Evolutionary conservation across 768 basidiomycete genomes (phyloP), one percentile per base, ranked within the genome.

Genomic region (Cystofilobasidium ferigula): DNA sequence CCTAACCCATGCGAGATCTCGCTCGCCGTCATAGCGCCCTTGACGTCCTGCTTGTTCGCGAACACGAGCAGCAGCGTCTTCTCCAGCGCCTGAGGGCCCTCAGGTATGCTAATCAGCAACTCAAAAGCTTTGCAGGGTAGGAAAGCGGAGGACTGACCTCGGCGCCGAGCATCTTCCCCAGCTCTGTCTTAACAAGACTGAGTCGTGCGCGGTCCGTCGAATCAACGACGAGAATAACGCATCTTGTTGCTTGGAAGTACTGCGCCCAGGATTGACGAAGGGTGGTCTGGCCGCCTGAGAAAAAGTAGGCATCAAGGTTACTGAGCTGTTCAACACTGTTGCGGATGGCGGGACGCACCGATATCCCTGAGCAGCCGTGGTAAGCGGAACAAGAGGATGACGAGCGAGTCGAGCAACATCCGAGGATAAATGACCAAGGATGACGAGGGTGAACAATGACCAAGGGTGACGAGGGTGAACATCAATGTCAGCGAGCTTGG

Each of bases 151-250:
- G 36, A 65, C 56, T 22, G 7, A 66, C 64, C 38, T 67, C 64
- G 30, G 59, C 67, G 24, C 35, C 67, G 12, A 68, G 30, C 43
- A 68, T 18, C 38, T 60, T 57, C 3, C 36, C 56, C 16, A 68
- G 45, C 45, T 68, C 67, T 8, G 58, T 61, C 22, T 51, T 43
- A 9, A 68, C 67, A 5, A 68, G 61, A 0, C 54, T 34, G 26
- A 68, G 13, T 26, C 67, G 34, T 10, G 57, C 67, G n/a, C 61
- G 53, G 36, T 68, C 67, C 13, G 67, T 63, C 34, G 67, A 68
- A 45, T 68, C 67, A 7, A 68, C 57, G 8, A 68, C 67, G 8
- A 68, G 48, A 14, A 68, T 63, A 12, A 68, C 67, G 1, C 61
- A 61, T 12, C 35, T 32, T 0, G 67, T 57, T 1, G 8, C 18